phyloP scores from a whole-genome alignment of 768 basidiomycete genomes.

The Rhizopogon rudus region DNA sequence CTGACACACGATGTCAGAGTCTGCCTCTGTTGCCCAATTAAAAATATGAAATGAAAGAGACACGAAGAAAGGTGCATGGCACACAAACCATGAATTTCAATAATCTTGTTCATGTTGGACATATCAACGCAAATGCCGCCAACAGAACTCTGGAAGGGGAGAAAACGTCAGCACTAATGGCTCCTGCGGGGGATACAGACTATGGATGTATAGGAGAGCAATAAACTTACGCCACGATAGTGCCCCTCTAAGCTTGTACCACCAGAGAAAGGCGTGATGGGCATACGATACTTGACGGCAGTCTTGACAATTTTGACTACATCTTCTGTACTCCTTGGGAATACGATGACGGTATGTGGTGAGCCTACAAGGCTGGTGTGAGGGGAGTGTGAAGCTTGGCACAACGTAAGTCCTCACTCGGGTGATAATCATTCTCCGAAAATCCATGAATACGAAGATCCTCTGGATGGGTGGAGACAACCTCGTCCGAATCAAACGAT shows the following conservation, averaged over 20 bases:
- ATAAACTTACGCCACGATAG: slow-evolving; percentile 49
- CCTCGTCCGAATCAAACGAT: slow-evolving; percentile 29
- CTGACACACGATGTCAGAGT: slow-evolving; percentile 72
- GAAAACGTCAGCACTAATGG: neutral
- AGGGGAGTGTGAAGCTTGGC: neutral
- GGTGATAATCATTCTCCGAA: slow-evolving; percentile 46
- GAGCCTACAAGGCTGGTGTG: slow-evolving; percentile 25
- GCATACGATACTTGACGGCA: slow-evolving; percentile 71
- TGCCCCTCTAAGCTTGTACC: slow-evolving; percentile 84
- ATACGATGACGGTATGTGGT: slow-evolving; percentile 57
- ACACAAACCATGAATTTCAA: slow-evolving; percentile 62
- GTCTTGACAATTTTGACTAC: slow-evolving; percentile 75
- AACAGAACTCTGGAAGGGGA: slow-evolving; percentile 12
- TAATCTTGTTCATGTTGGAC: slow-evolving; percentile 71
- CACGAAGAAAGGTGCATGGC: neutral
- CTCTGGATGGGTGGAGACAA: slow-evolving; percentile 46
- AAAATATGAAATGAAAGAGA: neutral
- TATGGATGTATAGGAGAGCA: neutral
- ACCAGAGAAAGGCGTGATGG: slow-evolving; percentile 73
- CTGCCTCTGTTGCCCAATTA: slow-evolving; percentile 41
- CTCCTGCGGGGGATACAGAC: no score
- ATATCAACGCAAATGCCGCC: slow-evolving; percentile 82
- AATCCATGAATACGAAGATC: slow-evolving; percentile 52
- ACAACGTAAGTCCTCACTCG: slow-evolving; percentile 30
- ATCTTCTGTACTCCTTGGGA: slow-evolving; percentile 69